Evolutionary conservation across 371 early-diverging fungal genomes (phyloP).

Genomic region (Blakeslea trispora): DNA sequence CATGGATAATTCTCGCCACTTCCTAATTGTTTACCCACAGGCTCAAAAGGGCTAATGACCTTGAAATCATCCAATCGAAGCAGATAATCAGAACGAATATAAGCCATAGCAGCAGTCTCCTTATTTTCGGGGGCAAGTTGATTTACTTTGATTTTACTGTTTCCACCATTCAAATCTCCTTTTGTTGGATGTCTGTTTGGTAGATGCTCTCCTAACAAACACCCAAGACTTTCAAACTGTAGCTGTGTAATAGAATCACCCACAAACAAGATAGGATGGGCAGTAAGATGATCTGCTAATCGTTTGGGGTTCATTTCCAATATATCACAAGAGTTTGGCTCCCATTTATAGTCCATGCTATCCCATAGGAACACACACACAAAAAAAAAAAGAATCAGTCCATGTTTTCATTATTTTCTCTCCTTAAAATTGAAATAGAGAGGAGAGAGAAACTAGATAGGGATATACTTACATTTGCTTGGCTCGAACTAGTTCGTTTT

Average conservation of each 20-base stretch:
- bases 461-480: conserved; percentile 30
- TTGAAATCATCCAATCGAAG: conserved; percentile 47
- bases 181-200: conserved; percentile 15
- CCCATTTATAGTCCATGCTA: conserved; percentile 45
- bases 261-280: conserved; percentile 43
- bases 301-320: conserved; percentile 27
- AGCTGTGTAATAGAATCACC: conserved; percentile 54
- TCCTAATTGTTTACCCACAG: conserved; percentile 39
- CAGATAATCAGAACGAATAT: conserved; percentile 47
- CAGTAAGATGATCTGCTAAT: conserved; percentile 32
- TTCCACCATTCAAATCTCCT: conserved; percentile 34
- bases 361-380: no score
- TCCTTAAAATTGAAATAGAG: no score
- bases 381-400: conserved; percentile 2
- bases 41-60: conserved; percentile 38
- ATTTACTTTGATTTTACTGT: conserved; percentile 28
- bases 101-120: conserved; percentile 37
- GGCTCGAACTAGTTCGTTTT: conserved; percentile 32
- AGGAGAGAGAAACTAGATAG: no score
- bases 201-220: conserved; percentile 36
- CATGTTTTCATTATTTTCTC: background rate
- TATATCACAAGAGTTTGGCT: conserved; percentile 33
- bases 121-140: conserved; percentile 14
- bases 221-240: conserved; percentile 47
- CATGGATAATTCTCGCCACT: conserved; percentile 49